Percentiles rank a stretch among this genome's conserved stretches.
Conservation (phyloP, 768 basidiomycete genomes). For the Tylopilus rubrobrunneus region DNA sequence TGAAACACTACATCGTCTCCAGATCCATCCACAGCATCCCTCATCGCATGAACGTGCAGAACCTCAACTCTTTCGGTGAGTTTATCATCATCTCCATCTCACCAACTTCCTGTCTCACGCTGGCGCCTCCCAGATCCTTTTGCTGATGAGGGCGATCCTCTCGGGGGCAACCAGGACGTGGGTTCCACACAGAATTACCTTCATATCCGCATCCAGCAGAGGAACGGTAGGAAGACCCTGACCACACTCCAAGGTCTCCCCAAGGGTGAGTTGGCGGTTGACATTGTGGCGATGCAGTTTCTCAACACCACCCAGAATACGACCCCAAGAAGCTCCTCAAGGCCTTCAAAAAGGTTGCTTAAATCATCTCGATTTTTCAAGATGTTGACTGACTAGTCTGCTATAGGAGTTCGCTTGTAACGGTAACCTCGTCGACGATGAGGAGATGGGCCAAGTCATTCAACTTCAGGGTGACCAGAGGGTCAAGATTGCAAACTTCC, state of each 20-base stretch:
- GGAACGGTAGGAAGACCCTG: constrained; percentile 98
- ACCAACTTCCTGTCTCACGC: constrained; percentile 7
- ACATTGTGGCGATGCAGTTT: constrained; percentile 11
- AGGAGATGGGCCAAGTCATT: constrained; percentile 94
- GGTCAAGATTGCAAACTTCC: constrained; percentile 83
- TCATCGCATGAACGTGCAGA: constrained; percentile 94
- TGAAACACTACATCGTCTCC: constrained; percentile 45
- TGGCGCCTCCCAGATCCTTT: constrained; percentile 71
- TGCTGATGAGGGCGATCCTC: constrained; percentile 89
- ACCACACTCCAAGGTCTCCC: constrained; percentile 96
- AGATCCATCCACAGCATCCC: constrained; percentile 37
- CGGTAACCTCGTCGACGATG: constrained; percentile 93
- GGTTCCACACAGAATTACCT: constrained; percentile 82
- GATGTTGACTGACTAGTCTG: constrained; percentile 6
- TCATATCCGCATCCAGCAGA: constrained; percentile 97
- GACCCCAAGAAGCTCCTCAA: constrained; percentile 98
- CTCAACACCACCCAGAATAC: constrained; percentile 58
- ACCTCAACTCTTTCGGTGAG: constrained; percentile 76
- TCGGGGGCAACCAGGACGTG: constrained; percentile 68
- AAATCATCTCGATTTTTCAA: not conserved
- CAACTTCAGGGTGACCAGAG: constrained; percentile 99
- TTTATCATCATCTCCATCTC: constrained; percentile 13
- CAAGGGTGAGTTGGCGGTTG: constrained; percentile 53
- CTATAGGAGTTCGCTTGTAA: constrained; percentile 95
- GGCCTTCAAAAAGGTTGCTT: constrained; percentile 91